phyloP scores from a whole-genome alignment of 805 yeast species.

The Scheffersomyces stipitis region DNA sequence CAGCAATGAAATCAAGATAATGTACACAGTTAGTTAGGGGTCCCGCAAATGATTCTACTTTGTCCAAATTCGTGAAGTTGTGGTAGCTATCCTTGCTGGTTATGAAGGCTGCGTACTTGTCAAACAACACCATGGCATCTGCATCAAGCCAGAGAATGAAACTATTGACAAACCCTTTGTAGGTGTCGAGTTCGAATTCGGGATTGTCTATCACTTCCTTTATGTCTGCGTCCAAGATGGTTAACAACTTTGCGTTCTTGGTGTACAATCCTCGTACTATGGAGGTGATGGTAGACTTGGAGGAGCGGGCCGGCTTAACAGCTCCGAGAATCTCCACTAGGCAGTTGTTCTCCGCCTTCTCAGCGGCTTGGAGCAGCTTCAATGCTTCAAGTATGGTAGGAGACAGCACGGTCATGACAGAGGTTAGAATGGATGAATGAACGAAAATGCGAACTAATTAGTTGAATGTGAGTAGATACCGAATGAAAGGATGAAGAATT shows the following conservation, averaged over 20 bases:
- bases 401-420: no score
- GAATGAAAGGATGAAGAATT: no score
- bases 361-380: conserved; percentile 18
- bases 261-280: conserved; percentile 42
- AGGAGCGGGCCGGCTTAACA: conserved; percentile 28
- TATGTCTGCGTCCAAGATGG: conserved; percentile 14
- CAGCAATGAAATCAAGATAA: conserved; percentile 29
- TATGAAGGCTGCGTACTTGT: conserved; percentile 24
- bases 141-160: conserved; percentile 40
- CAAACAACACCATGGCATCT: conserved; percentile 32
- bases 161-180: conserved; percentile 38
- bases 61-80: neutral
- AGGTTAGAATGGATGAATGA: no score
- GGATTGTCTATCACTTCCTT: conserved; percentile 13
- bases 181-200: conserved; percentile 22
- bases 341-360: conserved; percentile 31
- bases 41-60: conserved; percentile 18
- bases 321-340: conserved; percentile 35
- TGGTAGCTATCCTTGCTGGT: conserved; percentile 10
- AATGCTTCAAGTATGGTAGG: no score
- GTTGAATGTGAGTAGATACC: no score
- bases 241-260: conserved; percentile 30
- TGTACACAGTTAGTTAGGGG: conserved; percentile 32
- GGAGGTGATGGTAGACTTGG: conserved; percentile 27
- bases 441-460: no score